phyloP scores from a whole-genome alignment of 176 grass and related monocot genomes.

The Musa itinerans region DNA sequence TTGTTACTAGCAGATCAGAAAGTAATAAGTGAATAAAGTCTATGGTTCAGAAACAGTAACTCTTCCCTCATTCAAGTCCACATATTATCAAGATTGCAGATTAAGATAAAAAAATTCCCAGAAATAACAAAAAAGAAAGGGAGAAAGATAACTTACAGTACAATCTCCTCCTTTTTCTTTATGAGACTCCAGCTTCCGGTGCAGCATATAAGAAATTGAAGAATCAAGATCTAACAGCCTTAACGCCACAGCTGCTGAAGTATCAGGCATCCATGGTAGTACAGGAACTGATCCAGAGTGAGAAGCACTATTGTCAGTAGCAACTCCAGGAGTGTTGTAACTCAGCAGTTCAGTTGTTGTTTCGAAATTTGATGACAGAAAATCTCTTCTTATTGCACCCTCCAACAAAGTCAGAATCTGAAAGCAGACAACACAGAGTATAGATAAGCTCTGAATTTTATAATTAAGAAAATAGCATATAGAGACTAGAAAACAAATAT shows the following conservation, averaged over 20 bases:
- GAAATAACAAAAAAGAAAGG: slow-evolving; percentile 7
- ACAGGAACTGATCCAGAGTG: slow-evolving; percentile 37
- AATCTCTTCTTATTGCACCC: slow-evolving; percentile 58
- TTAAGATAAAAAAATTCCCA: slow-evolving; percentile 5
- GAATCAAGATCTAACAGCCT: slow-evolving; percentile 72
- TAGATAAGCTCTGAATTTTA: neutral
- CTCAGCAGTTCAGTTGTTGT: slow-evolving; percentile 72
- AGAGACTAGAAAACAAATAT: neutral
- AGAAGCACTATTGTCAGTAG: slow-evolving; percentile 25
- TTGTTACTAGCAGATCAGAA: neutral
- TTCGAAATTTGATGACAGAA: slow-evolving; percentile 64
- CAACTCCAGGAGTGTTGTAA: slow-evolving; percentile 22
- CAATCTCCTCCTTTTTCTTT: slow-evolving; percentile 50
- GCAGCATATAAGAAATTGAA: slow-evolving; percentile 51
- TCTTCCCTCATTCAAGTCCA: neutral
- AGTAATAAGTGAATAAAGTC: neutral
- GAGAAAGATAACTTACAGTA: slow-evolving; percentile 38
- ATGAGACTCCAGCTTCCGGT: slow-evolving; percentile 38
- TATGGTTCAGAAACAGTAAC: neutral
- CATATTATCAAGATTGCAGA: neutral
- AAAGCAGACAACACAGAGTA: neutral
- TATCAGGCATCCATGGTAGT: slow-evolving; percentile 81
- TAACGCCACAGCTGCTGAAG: slow-evolving; percentile 60
- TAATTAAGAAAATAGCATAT: neutral
- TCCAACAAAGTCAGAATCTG: slow-evolving; percentile 61